Evolutionary conservation across 2,329 filamentous ascomycete genomes (phyloP).

Genomic region (Aspergillus luchuensis): DNA sequence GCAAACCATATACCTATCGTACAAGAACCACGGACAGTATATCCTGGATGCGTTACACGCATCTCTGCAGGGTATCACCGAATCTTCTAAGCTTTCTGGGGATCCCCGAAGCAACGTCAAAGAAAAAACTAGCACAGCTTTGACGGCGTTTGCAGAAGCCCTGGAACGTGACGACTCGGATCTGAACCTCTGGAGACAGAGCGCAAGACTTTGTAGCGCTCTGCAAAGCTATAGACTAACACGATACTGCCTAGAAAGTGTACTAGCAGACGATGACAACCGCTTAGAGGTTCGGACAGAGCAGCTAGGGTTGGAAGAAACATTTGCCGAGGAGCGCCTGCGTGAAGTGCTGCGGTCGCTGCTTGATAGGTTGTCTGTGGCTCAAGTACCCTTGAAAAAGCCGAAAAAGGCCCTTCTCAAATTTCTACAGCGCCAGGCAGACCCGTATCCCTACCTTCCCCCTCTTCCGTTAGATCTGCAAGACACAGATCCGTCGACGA

Average conservation of each 20-base stretch:
- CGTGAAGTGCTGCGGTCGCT: constrained; percentile 52
- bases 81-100: constrained; percentile 19
- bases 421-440: constrained; percentile 56
- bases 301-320: constrained; percentile 61
- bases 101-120: constrained; percentile 26
- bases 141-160: constrained; percentile 62
- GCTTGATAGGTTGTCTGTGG: constrained; percentile 57
- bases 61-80: constrained; percentile 38
- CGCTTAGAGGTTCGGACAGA: constrained; percentile 55
- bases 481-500: constrained; percentile 30
- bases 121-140: constrained; percentile 45
- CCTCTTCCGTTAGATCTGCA: constrained; percentile 34
- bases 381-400: constrained; percentile 53
- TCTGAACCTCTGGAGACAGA: constrained; percentile 64
- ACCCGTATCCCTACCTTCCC: constrained; percentile 55
- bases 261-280: constrained; percentile 63
- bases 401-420: constrained; percentile 56
- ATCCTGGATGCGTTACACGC: constrained; percentile 72
- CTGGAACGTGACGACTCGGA: constrained; percentile 67
- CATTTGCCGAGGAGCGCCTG: constrained; percentile 56
- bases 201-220: constrained; percentile 59
- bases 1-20: constrained; percentile 87
- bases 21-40: constrained; percentile 95
- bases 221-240: constrained; percentile 61
- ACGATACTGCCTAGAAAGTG: constrained; percentile 65